Evolutionary conservation across 805 yeast genomes (phyloP).

Genomic region (Ascoidea rubescens): DNA sequence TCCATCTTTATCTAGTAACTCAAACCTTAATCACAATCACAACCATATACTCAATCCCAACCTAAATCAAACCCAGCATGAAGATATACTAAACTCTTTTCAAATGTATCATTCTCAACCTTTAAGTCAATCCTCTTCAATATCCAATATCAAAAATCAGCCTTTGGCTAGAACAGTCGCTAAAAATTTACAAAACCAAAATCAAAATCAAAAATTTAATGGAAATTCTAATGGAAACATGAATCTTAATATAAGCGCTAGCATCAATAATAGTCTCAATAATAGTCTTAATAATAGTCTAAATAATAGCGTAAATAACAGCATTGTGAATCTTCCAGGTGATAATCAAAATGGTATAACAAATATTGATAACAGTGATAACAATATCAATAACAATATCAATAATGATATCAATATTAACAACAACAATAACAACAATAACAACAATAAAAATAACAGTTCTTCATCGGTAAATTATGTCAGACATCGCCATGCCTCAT

Average conservation of each 20-base stretch:
- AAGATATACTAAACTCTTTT: not conserved
- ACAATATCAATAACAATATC: not conserved
- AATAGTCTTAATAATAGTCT: not conserved
- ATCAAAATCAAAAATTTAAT: too few relatives aligned
- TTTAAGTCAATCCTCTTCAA: not conserved
- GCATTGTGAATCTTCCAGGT: not conserved
- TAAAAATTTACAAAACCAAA: not conserved
- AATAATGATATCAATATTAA: not conserved
- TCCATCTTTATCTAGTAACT: too few relatives aligned
- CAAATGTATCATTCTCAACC: not conserved
- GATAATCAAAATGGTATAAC: not conserved
- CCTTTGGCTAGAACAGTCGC: not conserved
- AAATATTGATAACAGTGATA: not conserved
- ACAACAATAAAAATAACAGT: not conserved
- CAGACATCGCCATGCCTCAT: constrained; percentile 38
- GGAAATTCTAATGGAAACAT: too few relatives aligned
- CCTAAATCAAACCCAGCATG: not conserved
- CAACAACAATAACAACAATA: not conserved
- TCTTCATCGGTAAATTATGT: too few relatives aligned
- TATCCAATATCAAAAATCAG: not conserved
- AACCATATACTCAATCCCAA: too few relatives aligned
- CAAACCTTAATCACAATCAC: not conserved
- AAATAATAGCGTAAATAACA: not conserved
- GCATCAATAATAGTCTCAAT: too few relatives aligned
- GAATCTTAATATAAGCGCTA: too few relatives aligned